Percentiles rank a stretch among this genome's conserved stretches.
phyloP scores from a whole-genome alignment of 2,329 filamentous ascomycete genomes.

The Incumbomyces lentus region DNA sequence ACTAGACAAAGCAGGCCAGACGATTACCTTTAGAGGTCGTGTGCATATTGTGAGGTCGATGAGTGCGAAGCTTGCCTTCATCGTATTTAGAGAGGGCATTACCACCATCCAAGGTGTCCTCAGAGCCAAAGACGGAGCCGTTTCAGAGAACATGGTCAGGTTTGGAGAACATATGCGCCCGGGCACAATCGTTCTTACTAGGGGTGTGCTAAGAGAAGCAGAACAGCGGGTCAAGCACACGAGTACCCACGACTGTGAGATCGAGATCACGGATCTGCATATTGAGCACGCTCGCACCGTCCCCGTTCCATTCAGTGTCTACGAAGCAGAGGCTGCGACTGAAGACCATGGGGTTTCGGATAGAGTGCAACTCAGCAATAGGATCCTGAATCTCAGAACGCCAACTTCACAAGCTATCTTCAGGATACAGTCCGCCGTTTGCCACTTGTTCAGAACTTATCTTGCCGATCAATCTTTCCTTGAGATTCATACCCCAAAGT shows the following conservation, averaged over 20 bases:
- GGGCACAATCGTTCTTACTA: slow-evolving; percentile 62
- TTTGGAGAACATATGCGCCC: slow-evolving; percentile 66
- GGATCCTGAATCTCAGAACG: slow-evolving; percentile 64
- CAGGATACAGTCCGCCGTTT: slow-evolving; percentile 63
- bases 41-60: slow-evolving; percentile 47
- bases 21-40: slow-evolving; percentile 51
- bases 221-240: slow-evolving; percentile 55
- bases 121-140: slow-evolving; percentile 41
- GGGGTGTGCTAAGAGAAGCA: slow-evolving; percentile 56
- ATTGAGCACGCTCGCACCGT: slow-evolving; percentile 44
- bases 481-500: slow-evolving; percentile 75
- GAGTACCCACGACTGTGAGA: slow-evolving; percentile 58
- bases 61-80: slow-evolving; percentile 64
- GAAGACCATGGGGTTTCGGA: slow-evolving; percentile 47
- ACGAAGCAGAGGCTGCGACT: slow-evolving; percentile 38
- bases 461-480: slow-evolving; percentile 63
- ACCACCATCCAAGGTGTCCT: slow-evolving; percentile 67
- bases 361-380: slow-evolving; percentile 56
- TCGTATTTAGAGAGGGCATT: slow-evolving; percentile 66
- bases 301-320: slow-evolving; percentile 49
- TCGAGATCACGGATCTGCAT: slow-evolving; percentile 51
- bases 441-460: slow-evolving; percentile 60
- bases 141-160: slow-evolving; percentile 60
- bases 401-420: slow-evolving; percentile 68
- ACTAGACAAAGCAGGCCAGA: slow-evolving; percentile 36